Evolutionary conservation across 2,329 filamentous ascomycete species (phyloP), one percentile per base, ranked within the genome.

Genomic region (Alternaria conjuncta): DNA sequence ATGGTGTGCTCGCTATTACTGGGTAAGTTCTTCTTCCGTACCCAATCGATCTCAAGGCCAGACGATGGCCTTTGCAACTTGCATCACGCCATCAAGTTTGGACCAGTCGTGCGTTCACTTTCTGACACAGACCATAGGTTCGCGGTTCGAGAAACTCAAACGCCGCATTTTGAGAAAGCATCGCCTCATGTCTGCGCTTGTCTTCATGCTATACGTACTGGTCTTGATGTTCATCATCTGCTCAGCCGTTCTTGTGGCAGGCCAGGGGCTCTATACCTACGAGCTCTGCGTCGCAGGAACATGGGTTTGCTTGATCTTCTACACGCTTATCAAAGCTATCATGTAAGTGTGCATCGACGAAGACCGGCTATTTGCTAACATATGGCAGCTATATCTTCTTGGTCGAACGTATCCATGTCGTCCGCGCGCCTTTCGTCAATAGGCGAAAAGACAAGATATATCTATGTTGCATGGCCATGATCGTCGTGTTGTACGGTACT

Each of bases 351-450:
- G 26, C 2, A 30, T 28, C 6, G 25, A 32, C 4, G 11, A 26
- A n/a, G 4, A n/a, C 21, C n/a, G 15, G 23, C 5, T 0, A 15
- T 21, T 46, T 15, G 3, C 21, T 15, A 28, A 25, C 18, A n/a
- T 0, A 23, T 55, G 25, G 46, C 20, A 72, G 73, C 25, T 81
- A 81, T 49, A 61, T 79, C 12, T 81, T 80, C 64, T 70, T 82
- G 6, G 73, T 81, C 26, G 81, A 82, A 61, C 75, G 81, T 15
- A 73, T 77, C 26, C 79, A 82, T 51, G 71, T 78, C 8, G 73
- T 81, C 21, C 72, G 79, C 13, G 66, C 73, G 15, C 71, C 77
- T 6, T 74, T 76, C 50, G 64, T 72, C 11, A 60, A 66, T 11
- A 73, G 80, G 13, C 65, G 65, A 30, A 66, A 75, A 7, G 79